Percentiles rank a stretch among this genome's conserved stretches.
Conservation (phyloP, 371 early-diverging fungal species). For the Apophysomyces variabilis region DNA sequence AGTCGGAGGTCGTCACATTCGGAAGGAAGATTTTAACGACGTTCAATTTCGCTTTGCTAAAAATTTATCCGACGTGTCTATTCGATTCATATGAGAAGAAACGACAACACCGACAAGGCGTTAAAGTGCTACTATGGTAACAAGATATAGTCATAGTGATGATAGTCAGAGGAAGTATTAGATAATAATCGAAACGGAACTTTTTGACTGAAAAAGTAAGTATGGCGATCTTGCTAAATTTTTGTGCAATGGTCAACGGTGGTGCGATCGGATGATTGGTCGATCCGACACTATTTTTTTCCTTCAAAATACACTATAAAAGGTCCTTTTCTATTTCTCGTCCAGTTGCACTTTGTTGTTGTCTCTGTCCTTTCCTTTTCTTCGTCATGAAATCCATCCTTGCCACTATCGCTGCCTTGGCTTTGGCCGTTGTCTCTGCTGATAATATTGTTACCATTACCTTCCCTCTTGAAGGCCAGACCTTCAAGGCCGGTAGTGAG, state of each 20-base stretch:
- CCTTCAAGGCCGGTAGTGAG: constrained; percentile 22
- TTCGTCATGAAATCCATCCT: constrained; percentile 27
- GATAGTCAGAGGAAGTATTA: neutral
- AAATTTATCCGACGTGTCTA: no score
- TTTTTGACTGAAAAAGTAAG: neutral
- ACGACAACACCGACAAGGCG: no score
- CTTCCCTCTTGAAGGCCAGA: constrained; percentile 16
- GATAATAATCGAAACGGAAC: neutral
- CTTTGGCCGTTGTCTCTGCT: constrained; percentile 21
- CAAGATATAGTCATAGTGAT: no score
- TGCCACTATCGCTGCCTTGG: constrained; percentile 29
- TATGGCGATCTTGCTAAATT: constrained; percentile 9
- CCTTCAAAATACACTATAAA: neutral
- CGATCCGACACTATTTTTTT: constrained; percentile 3
- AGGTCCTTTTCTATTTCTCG: neutral
- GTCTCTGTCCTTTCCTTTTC: constrained; percentile 7
- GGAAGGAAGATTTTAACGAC: no score
- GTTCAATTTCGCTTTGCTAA: no score
- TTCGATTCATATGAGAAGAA: no score
- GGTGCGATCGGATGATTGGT: constrained; percentile 8
- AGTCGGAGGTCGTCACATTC: no score
- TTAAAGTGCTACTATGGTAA: no score
- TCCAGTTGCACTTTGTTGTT: neutral
- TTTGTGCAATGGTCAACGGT: constrained; percentile 2
- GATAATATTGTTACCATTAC: constrained; percentile 22